Evolutionary conservation across 2,329 filamentous ascomycete species (phyloP), one percentile per base, ranked within the genome.

Genomic region (Clarireedia sp.): DNA sequence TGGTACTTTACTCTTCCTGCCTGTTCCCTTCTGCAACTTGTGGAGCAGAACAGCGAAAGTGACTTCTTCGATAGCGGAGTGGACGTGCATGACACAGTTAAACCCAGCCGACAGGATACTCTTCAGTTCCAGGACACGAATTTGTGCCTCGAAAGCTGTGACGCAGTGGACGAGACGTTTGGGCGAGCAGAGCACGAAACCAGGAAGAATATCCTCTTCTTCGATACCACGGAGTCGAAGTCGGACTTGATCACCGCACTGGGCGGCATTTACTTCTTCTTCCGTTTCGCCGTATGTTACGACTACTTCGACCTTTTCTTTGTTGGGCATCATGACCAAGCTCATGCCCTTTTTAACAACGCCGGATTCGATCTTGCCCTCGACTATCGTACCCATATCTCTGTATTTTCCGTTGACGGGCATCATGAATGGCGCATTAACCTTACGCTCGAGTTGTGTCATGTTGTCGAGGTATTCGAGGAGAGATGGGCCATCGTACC

Each of bases 391-490:
- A 66, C 94, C 94, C 80, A 99, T 86, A 70, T 99, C 95, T 66
- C 88, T 83, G 77, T 97, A 99, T 75, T 99, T 99, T 73, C 89
- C 90, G 61, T 88, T 89, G 62, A 99, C 80, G 8, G 94, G 89
- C 91, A 99, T 96, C 94, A 99, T 97, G 79, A 99, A 97, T 9
- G 94, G 92, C 2, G 94, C 94, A 66, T 96, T 96, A 66, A 96
- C 74, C 78, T 97, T 99, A 66, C 94, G 89, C 72, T 99, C 92
- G 40, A 96, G 81, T 12, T 92, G 84, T 67, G 87, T 84, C 89
- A 97, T 96, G 69, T 82, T 78, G 70, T 96, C 92, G n/a, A 99
- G 83, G 72, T 91, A 96, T 72, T 97, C 92, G 19, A 99, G 84
- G 47, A 99, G 81, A 19, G 91, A 94, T 9, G 92, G 92, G 0